phyloP scores from a whole-genome alignment of 1,284 basidiomycete species.

The Apiotrichum gracile region DNA sequence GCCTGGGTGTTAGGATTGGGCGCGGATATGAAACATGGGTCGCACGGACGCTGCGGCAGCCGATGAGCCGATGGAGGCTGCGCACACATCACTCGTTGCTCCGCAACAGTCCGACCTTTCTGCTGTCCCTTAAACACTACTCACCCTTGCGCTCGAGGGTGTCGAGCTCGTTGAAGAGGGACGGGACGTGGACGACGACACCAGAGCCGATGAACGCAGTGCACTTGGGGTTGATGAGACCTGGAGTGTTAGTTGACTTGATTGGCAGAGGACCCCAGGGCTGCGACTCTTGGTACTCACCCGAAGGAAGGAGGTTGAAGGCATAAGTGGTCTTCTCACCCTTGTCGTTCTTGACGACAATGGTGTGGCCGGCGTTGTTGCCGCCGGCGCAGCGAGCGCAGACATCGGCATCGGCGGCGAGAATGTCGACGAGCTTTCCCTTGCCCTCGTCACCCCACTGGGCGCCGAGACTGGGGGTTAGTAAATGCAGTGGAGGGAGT shows the following conservation, averaged over 20 bases:
- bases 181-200: slow-evolving; percentile 90
- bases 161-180: slow-evolving; percentile 91
- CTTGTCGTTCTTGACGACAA: slow-evolving; percentile 72
- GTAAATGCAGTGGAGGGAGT: not conserved
- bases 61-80: no score
- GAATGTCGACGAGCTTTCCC: slow-evolving; percentile 90
- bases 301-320: slow-evolving; percentile 92
- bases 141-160: slow-evolving; percentile 76
- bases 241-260: slow-evolving; percentile 51
- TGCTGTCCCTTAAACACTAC: slow-evolving; percentile 13
- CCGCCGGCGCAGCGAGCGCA: slow-evolving; percentile 96
- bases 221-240: slow-evolving; percentile 83
- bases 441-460: slow-evolving; percentile 98
- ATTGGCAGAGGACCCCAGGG: no score
- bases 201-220: slow-evolving; percentile 86
- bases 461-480: slow-evolving; percentile 57
- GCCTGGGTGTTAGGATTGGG: slow-evolving; percentile 51
- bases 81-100: no score
- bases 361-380: slow-evolving; percentile 98
- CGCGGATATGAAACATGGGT: no score
- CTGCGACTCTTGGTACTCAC: slow-evolving; percentile 54
- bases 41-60: no score
- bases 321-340: slow-evolving; percentile 76
- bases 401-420: slow-evolving; percentile 80
- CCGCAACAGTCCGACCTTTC: not conserved